Base-by-base conservation (phyloP, 2,329 filamentous ascomycete genomes). In the Xenosphaeropsis pyriputrescens region DNA sequence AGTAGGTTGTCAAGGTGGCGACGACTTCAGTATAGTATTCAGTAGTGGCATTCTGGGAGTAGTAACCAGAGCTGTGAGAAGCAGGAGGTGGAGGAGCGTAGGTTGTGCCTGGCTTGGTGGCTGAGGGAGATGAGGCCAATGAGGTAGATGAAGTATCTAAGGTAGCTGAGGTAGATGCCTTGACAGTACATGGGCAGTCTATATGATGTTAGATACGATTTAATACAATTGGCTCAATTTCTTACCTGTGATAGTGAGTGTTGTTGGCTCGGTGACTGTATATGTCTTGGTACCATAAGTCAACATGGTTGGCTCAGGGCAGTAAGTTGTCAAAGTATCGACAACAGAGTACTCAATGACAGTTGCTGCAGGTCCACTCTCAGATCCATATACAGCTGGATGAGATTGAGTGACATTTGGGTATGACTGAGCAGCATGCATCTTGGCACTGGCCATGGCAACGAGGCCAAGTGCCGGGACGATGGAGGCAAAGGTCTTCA, bases 401-500 rank as follows among this genome's bases (percentile, higher is more conserved):
- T 26, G 22, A 26, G 22, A 26, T 9, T 26, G 22, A 19, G 15
- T 35, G 33, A 19, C 18, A 19, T 35, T 35, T 14, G 33, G n/a
- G 26, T 36, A 36, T 18, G 22, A 29, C n/a, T 22, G 16, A 26
- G 22, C 22, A 26, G 22, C 22, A 26, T 26, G 22, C 22, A 26
- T 26, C 22, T 26, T 26, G n/a, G 46, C 49, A 17, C 44, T 42
- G 32, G 43, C 48, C 33, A 45, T 47, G 29, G 51, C 45, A 33
- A 48, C 40, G 38, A 53, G 45, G 41, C 53, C 50, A 40, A 55
- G 40, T 36, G 44, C 57, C 46, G 48, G 37, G 43, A 50, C 41
- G 39, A 52, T 36, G 39, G 44, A 43, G 35, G 46, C 37, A 35
- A 47, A 44, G 41, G 43, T 42, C 47, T 49, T 50, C 52, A 55